Conservation (phyloP, 176 grass and related monocot genomes). For the maize (Zea mays) region DNA sequence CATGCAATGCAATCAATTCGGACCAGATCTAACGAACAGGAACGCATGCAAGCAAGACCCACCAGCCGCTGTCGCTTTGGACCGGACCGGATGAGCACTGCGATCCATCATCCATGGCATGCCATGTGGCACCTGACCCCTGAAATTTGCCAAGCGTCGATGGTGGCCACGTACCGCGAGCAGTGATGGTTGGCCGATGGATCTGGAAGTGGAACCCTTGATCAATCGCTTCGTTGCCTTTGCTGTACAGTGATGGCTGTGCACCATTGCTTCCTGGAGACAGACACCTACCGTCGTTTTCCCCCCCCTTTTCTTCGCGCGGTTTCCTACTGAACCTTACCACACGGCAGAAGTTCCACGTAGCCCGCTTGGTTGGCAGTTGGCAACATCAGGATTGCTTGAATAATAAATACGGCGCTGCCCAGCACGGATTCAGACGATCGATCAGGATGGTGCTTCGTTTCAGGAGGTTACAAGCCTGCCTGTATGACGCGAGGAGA, state of each 20-base stretch:
- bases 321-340: too few relatives aligned
- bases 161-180: not conserved
- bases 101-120: not conserved
- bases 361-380: too few relatives aligned
- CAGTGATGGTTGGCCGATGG: not conserved
- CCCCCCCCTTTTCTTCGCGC: too few relatives aligned
- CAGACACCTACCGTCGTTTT: too few relatives aligned
- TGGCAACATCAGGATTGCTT: too few relatives aligned
- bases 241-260: not conserved
- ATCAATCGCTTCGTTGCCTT: not conserved
- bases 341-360: too few relatives aligned
- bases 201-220: not conserved
- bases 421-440: too few relatives aligned
- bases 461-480: too few relatives aligned
- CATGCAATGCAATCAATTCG: not conserved
- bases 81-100: not conserved
- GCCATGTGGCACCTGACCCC: not conserved
- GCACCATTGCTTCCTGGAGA: not conserved
- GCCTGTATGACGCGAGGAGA: too few relatives aligned
- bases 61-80: not conserved
- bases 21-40: conserved; percentile 28
- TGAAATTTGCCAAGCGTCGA: not conserved
- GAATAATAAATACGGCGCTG: too few relatives aligned
- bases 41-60: not conserved
- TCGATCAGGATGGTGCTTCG: too few relatives aligned